A percentile compares a stretch with the other conserved stretches of the same genome.
Evolutionary conservation across 139 green algal genomes (phyloP).

Genomic region (Spirogloea muscicola): DNA sequence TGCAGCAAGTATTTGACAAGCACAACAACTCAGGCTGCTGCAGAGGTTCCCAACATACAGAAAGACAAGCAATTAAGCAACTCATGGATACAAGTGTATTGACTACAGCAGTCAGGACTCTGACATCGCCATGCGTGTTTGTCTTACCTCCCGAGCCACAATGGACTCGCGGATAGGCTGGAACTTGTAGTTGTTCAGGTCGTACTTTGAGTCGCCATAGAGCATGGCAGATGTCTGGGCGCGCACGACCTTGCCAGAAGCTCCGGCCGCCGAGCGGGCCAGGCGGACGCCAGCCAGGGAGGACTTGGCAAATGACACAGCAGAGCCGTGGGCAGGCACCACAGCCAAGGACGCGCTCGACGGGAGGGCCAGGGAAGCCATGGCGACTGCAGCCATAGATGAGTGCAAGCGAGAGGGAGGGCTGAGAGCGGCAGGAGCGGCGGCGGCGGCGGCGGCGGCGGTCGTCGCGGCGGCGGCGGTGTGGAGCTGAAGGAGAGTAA

Average conservation of each 20-base stretch:
- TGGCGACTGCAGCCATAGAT: background rate
- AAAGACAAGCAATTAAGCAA: too few species aligned
- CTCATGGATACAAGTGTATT: too few species aligned
- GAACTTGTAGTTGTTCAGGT: conserved; percentile 51
- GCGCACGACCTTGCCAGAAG: too few species aligned
- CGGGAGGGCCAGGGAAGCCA: background rate
- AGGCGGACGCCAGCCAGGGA: background rate
- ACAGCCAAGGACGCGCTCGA: background rate
- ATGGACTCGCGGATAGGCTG: conserved; percentile 43
- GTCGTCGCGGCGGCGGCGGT: too few species aligned
- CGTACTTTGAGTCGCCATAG: conserved; percentile 16
- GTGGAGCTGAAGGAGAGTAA: too few species aligned
- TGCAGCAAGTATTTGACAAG: too few species aligned
- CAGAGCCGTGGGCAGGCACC: background rate
- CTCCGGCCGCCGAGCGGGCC: background rate
- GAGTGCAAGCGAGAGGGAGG: background rate
- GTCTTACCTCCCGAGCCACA: conserved; percentile 40
- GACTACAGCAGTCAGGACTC: too few species aligned
- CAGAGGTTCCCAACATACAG: too few species aligned
- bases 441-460: too few species aligned
- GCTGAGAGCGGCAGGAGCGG: too few species aligned
- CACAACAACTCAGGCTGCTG: too few species aligned
- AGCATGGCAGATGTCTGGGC: background rate
- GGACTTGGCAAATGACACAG: background rate
- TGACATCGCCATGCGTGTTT: too few species aligned